A percentile compares a stretch with the other conserved stretches of the same genome.
phyloP scores from a whole-genome alignment of 108 stramenopile species.

The Aurantiochytrium sp. region DNA sequence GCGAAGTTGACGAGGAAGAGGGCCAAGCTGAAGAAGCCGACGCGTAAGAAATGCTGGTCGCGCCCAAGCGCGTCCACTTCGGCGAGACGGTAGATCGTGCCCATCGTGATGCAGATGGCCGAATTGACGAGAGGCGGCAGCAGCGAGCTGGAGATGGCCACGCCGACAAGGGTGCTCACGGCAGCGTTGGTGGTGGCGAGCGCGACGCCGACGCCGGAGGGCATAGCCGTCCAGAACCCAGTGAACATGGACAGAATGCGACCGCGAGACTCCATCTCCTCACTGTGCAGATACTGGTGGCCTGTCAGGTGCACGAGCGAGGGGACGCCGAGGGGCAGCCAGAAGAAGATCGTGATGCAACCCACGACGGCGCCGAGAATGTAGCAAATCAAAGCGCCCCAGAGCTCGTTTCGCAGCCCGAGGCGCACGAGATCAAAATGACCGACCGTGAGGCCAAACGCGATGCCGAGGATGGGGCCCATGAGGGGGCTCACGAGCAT shows the following conservation, averaged over 20 bases:
- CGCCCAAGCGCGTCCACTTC: background rate
- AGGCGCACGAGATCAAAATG: constrained; percentile 60
- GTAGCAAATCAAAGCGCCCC: constrained; percentile 64
- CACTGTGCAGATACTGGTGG: background rate
- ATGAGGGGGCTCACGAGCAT: constrained; percentile 81
- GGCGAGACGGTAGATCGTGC: background rate
- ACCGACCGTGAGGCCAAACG: constrained; percentile 64
- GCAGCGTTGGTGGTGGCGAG: constrained; percentile 67
- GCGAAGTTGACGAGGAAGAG: background rate
- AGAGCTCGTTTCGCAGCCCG: constrained; percentile 56
- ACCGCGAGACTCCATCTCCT: constrained; percentile 62
- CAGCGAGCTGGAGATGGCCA: constrained; percentile 77
- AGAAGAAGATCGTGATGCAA: constrained; percentile 34
- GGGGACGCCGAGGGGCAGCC: constrained; percentile 59
- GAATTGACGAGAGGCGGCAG: constrained; percentile 80
- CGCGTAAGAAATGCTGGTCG: background rate
- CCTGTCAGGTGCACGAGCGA: constrained; percentile 40
- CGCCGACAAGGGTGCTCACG: constrained; percentile 72
- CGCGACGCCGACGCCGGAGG: constrained; percentile 80
- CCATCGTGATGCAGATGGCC: constrained; percentile 34
- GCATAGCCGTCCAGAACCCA: constrained; percentile 72
- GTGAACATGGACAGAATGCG: constrained; percentile 43
- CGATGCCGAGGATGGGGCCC: constrained; percentile 51
- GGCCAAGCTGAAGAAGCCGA: background rate
- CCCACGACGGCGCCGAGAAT: constrained; percentile 61